Evolutionary conservation across 169 alveolate genomes (phyloP), one percentile per base, ranked within the genome.

Genomic region (Eimeria necatrix): DNA sequence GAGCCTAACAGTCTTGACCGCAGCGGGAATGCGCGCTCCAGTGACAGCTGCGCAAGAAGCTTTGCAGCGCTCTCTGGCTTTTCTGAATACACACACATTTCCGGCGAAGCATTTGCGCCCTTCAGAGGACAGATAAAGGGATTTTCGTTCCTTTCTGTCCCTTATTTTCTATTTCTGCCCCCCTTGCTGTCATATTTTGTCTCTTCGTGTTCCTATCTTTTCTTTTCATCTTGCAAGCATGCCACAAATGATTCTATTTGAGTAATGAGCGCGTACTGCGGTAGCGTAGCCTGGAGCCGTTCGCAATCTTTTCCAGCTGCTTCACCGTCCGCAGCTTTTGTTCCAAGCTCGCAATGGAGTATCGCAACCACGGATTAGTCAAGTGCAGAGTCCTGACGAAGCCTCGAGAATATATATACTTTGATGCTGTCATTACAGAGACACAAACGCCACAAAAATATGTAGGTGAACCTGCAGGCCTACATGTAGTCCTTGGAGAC

Each of bases 321-420:
- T 81, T 81, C 26, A 81, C 90, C n/a, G 22, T 53, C 12, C 7
- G 73, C 24, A 81, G 59, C 53, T 81, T 81, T 46, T 51, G 18
- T 32, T 81, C 90, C 74, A 81, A 6, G 51, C 56, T 81, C 8
- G 53, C 22, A 5, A 81, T 48, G 32, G 91, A 16, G 73, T 76
- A 59, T 56, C 64, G 53, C 53, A 91, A 91, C 95, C 95, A 91
- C 8, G 64, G 73, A 48, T 91, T 91, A 1, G 68, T 8, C 24
- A 53, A 10, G 56, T 24, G 78, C 64, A 91, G 56, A 3, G 4
- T 20, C 12, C 71, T 41, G n/a, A 91, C 68, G 71, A 91, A 91
- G 6, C 91, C 83, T 18, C 87, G 74, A 20, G 95, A 74, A 24
- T 91, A 91, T 18, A 91, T 46, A 60, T 91, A 91, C 53, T 83